phyloP scores from a whole-genome alignment of 495 filamentous ascomycete species.

The Sordaria brevicollis region DNA sequence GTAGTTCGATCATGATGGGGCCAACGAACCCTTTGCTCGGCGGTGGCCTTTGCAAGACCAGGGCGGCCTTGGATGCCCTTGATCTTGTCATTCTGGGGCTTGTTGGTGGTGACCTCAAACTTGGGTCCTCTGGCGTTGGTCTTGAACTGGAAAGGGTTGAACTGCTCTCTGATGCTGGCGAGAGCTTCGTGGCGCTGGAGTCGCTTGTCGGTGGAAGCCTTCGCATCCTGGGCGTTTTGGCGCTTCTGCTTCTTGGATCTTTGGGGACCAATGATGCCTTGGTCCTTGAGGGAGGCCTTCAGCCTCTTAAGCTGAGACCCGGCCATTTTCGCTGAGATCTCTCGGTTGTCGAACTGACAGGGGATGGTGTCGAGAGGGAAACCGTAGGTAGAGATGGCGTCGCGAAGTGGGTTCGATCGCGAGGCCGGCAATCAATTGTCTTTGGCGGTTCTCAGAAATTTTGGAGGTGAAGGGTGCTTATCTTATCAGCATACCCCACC shows the following conservation, averaged over 20 bases:
- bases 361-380: not conserved
- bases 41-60: slow-evolving; percentile 70
- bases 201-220: slow-evolving; percentile 50
- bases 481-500: not conserved
- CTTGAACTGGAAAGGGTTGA: slow-evolving; percentile 96
- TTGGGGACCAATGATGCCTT: slow-evolving; percentile 78
- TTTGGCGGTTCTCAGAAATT: slow-evolving; percentile 8
- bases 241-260: slow-evolving; percentile 87
- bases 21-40: slow-evolving; percentile 71
- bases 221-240: slow-evolving; percentile 54
- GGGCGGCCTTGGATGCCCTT: slow-evolving; percentile 58
- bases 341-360: not conserved
- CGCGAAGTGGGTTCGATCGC: not conserved
- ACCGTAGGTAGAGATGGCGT: not conserved
- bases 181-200: slow-evolving; percentile 66
- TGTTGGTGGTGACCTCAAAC: slow-evolving; percentile 61
- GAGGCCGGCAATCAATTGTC: not conserved
- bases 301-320: slow-evolving; percentile 94
- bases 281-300: slow-evolving; percentile 76
- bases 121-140: slow-evolving; percentile 56
- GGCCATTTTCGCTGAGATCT: slow-evolving; percentile 50
- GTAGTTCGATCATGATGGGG: not conserved
- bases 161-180: slow-evolving; percentile 77
- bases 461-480: slow-evolving; percentile 15
- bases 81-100: slow-evolving; percentile 36